Evolutionary conservation across 768 basidiomycete genomes (phyloP).

Genomic region (Hydnum rufescens): DNA sequence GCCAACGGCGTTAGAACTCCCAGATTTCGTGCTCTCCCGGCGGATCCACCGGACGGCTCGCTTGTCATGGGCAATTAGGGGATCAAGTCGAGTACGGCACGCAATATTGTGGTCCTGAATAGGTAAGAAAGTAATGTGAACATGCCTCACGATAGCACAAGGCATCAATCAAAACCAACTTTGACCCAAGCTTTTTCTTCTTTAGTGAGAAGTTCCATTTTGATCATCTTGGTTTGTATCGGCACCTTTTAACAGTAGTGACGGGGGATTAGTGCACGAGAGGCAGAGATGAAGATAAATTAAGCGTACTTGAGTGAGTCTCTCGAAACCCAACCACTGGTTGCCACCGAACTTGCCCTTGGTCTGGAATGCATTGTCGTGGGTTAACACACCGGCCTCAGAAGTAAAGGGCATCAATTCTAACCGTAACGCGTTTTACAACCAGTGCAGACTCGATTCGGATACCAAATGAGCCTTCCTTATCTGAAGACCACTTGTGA

Average conservation of each 20-base stretch:
- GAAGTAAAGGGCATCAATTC: conserved; percentile 7
- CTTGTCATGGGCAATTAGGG: conserved; percentile 8
- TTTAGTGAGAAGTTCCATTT: conserved; percentile 36
- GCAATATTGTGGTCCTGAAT: conserved; percentile 7
- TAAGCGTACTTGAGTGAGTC: conserved; percentile 33
- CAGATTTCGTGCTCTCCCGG: conserved; percentile 4
- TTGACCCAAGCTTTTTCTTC: conserved; percentile 45
- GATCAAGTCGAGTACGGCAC: conserved; percentile 6
- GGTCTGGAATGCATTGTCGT: neutral
- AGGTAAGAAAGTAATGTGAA: neutral
- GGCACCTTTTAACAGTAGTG: conserved; percentile 4
- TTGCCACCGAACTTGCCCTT: conserved; percentile 9
- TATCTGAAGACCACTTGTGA: conserved; percentile 26
- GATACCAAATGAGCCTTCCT: conserved; percentile 69
- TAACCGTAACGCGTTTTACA: conserved; percentile 44
- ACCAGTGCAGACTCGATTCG: conserved; percentile 75
- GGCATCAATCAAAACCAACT: conserved; percentile 5
- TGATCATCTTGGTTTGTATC: conserved; percentile 7
- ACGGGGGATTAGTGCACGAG: neutral
- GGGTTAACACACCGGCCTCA: neutral
- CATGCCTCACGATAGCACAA: neutral
- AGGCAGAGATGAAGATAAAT: neutral
- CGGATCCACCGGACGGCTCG: conserved; percentile 8
- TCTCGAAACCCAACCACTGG: conserved; percentile 73
- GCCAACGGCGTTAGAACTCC: conserved; percentile 3